Base-by-base conservation (phyloP, 169 alveolate genomes). In the Plasmodium coatneyi region DNA sequence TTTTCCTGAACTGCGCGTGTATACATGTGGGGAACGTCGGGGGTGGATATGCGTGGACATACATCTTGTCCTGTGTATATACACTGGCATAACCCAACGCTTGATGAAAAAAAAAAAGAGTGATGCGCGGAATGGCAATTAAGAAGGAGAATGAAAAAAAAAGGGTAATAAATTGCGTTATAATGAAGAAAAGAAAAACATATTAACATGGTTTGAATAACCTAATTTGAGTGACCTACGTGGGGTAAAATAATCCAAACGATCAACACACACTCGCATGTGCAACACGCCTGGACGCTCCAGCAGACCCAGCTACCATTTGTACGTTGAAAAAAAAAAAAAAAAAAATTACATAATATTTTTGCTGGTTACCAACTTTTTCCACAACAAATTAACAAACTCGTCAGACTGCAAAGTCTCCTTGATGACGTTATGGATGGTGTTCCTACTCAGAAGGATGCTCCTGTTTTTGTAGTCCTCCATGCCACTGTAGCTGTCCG, bases 341-440 rank as follows among this genome's bases (percentile, higher is more conserved):
- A 19, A 56, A n/a, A 60, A 22, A 22, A 30, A 16, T 60, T 54
- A 82, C 43, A 52, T 32, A 34, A 83, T 28, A 30, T 71, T 70
- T 41, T 66, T 36, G 12, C 72, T 83, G 7, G 4, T 46, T 52
- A 71, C 22, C 78, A 84, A 60, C 36, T 84, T 84, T 14, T 84
- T 22, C 92, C 92, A 84, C 56, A 84, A 36, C 34, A 84, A 49
- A 52, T 72, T 71, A 9, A 84, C 76, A 84, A 84, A 84, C 56
- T 84, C 92, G 36, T 84, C 92, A 12, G 92, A 84, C 60, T 84
- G 92, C 22, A 84, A 84, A n/a, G 83, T 84, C 56, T 84, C 92
- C 78, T 49, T 84, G 56, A 84, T 84, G 32, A 84, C 80, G 34
- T 84, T 84, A 72, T 72, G 83, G 49, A 84, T 71, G 66, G 71